These are phyloP conservation scores for Lichtheimia ornata DNA, from an alignment of 371 early-diverging fungal species.

Conservation along the genomic window DNA sequence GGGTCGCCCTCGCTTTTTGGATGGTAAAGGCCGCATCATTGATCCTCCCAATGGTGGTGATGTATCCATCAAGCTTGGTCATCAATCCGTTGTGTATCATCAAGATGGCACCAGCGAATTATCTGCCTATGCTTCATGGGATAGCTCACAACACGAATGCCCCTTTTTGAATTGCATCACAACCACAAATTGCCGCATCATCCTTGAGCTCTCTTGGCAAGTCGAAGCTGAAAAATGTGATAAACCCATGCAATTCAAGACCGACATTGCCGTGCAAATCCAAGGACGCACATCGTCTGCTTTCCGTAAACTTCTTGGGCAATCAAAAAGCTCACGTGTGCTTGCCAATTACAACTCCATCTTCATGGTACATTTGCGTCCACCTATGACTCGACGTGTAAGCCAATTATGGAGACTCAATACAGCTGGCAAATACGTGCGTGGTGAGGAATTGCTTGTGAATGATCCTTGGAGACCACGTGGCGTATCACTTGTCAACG, in stretches of 20 bases:
- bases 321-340: constrained; percentile 30
- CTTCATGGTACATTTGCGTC: constrained; percentile 58
- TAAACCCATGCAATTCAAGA: constrained; percentile 59
- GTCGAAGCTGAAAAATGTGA: constrained; percentile 62
- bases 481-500: constrained; percentile 71
- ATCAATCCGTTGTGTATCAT: constrained; percentile 49
- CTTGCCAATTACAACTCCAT: constrained; percentile 55
- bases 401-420: constrained; percentile 76
- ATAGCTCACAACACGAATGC: constrained; percentile 80
- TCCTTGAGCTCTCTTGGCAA: constrained; percentile 58
- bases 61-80: constrained; percentile 49
- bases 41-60: constrained; percentile 55
- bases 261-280: constrained; percentile 68
- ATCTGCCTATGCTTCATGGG: constrained; percentile 74
- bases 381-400: constrained; percentile 57
- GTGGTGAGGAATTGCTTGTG: constrained; percentile 79
- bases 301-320: constrained; percentile 18
- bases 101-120: constrained; percentile 68
- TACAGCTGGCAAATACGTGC: constrained; percentile 76
- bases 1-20: constrained; percentile 68
- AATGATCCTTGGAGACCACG: constrained; percentile 72
- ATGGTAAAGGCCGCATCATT: constrained; percentile 63
- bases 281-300: constrained; percentile 55
- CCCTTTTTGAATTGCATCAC: constrained; percentile 74
- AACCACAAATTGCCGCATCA: constrained; percentile 55